Base-by-base conservation (phyloP, 345 rosid genomes). In the Lepidium aucheri region DNA sequence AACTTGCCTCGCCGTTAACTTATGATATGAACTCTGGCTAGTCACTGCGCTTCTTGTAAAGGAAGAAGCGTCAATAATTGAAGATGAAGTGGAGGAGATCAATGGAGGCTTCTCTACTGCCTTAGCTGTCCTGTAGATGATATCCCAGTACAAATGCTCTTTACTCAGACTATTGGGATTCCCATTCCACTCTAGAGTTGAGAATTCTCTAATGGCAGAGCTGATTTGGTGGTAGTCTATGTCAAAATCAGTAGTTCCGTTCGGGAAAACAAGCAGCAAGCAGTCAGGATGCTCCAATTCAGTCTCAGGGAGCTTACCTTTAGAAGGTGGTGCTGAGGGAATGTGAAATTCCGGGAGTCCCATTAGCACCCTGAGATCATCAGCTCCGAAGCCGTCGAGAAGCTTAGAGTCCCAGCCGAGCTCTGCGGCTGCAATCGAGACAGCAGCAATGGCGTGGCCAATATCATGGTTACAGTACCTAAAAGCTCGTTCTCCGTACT, bases 321-420 rank as follows among this genome's bases (percentile, higher is more conserved):
- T 86, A 8, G 81, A 74, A 3, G 77, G 30, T 26, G 30, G 5
- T 26, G 30, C 30, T 4, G 30, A 68, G 2, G 89, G 89, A 36
- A 77, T 58, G 20, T 68, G 57, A 44, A 82, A 78, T 1, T 76
- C 78, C 3, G 78, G 76, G 78, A 76, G 82, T 10, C 91, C 90
- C 89, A 85, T 76, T 17, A 91, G 51, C 59, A 51, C 77, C 70
- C 78, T 63, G 67, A 91, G 69, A 65, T 91, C 90, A 57, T 85
- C 72, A 42, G 49, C 69, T 44, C 94, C 96, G 3, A 91, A 60
- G 10, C 87, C 97, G 53, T 91, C 97, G 7, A 91, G 91, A 82
- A 88, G 80, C 88, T 80, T 91, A 63, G 86, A 82, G 50, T 91
- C 96, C 97, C 97, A 91, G 9, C 97, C 96, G 1, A 91, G 96